A percentile compares a stretch with the other conserved stretches of the same genome.
phyloP scores from a whole-genome alignment of 192 early-diverging fungal species.

The Linnemannia hyalina region DNA sequence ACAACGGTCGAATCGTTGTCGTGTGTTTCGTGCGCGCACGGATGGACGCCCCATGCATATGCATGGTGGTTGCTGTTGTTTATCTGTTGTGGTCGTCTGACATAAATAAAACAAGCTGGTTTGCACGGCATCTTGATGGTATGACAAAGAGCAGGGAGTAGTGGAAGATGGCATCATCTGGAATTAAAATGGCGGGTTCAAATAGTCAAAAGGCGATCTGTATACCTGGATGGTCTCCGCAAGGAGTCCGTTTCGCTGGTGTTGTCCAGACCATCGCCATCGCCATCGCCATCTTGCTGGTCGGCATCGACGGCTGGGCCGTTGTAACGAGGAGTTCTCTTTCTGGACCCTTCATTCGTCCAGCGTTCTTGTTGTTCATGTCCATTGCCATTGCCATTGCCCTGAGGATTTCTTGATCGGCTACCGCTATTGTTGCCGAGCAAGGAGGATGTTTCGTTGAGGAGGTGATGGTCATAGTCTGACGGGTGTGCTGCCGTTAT shows the following conservation, averaged over 20 bases:
- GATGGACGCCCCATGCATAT: neutral
- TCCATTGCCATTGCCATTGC: neutral
- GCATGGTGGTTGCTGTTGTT: neutral
- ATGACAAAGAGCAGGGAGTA: neutral
- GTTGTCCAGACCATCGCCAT: neutral
- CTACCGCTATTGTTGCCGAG: conserved; percentile 16
- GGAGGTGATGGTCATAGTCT: neutral
- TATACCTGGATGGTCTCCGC: conserved; percentile 45
- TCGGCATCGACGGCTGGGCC: neutral
- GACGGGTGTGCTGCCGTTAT: neutral
- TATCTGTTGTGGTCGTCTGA: neutral
- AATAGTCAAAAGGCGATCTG: neutral
- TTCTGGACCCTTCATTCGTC: conserved; percentile 45
- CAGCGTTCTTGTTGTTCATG: conserved; percentile 10
- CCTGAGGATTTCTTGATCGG: conserved; percentile 11
- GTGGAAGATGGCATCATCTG: conserved; percentile 18
- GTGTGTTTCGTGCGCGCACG: neutral
- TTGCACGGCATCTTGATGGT: neutral
- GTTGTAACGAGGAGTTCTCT: conserved; percentile 33
- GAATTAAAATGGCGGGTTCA: neutral
- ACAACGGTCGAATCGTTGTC: neutral
- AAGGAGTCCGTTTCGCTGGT: conserved; percentile 9
- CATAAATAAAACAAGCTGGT: neutral
- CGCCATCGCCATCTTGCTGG: neutral
- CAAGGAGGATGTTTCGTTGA: conserved; percentile 31